Evolutionary conservation across 108 stramenopile genomes (phyloP), one percentile per base, ranked within the genome.

Genomic region (Nannochloropsis granulata): DNA sequence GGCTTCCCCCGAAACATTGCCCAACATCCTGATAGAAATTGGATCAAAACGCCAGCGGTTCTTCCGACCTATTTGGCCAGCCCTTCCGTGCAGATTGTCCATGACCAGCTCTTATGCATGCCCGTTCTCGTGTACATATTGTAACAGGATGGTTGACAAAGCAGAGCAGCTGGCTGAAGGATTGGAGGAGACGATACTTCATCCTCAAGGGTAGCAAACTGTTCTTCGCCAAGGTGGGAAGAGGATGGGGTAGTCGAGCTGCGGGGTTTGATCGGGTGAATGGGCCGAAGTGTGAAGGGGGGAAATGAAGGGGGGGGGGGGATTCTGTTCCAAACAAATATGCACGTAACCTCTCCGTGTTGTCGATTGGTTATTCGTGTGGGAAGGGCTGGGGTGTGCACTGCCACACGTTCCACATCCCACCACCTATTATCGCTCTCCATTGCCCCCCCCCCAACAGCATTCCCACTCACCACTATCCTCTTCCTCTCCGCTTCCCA

Each of bases 181-280:
- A 99, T 81, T 99, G 99, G 99, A 92, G 99, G 78, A 93, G 96
- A 44, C 91, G 99, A 24, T 98, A 94, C 93, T 98, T 99, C 88
- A 90, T 97, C n/a, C 93, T 99, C 78, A 97, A 97, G 87, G 97
- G 98, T n/a, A 92, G 92, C 88, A 95, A 97, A 82, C 88, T 99
- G 26, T 98, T 97, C 85, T 99, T 97, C 90, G 90, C 92, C 81
- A 96, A 96, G 89, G 93, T 92, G 78, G 92, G 25, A 43, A 10
- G 34, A 11, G 80, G 14, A 0, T 80, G 25, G 81, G 83, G 25
- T 12, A 13, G 24, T 21, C 23, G 82, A 10, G 43, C 85, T 81
- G 24, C 79, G 23, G 23, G 23, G 23, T 44, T 21, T 21, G 13
- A 25, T 81, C 21, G 21, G 21, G 24, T 81, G 25, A 2, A 26